phyloP scores from a whole-genome alignment of 2,329 filamentous ascomycete genomes.

The Ophiocordyceps polyrhachis-furcata region DNA sequence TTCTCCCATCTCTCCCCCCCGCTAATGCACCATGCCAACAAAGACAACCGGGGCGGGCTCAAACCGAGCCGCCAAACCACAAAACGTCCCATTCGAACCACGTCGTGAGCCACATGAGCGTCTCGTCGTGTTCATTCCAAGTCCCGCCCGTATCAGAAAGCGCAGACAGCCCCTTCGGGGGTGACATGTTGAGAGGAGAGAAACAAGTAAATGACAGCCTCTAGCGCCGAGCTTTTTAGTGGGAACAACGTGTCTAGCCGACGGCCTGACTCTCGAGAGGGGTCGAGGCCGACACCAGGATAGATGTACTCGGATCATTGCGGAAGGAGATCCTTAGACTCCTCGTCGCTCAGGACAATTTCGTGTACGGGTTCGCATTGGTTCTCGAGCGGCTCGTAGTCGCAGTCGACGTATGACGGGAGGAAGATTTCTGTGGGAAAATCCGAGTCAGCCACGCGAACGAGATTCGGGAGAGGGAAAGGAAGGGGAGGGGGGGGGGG shows the following conservation, averaged over 20 bases:
- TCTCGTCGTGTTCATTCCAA: background rate
- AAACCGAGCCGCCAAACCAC: background rate
- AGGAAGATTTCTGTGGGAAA: conserved; percentile 53
- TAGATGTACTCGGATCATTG: conserved; percentile 22
- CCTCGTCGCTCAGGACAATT: conserved; percentile 60
- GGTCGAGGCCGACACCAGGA: background rate
- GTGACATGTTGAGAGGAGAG: background rate
- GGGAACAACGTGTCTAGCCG: conserved; percentile 2
- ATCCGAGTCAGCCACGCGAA: conserved; percentile 1
- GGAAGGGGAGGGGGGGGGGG: no score
- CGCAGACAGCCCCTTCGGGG: background rate
- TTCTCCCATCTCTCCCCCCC: no score
- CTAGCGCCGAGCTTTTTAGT: conserved; percentile 2
- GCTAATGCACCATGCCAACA: no score
- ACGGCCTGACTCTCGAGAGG: background rate
- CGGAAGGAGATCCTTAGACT: conserved; percentile 49
- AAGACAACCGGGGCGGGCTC: no score
- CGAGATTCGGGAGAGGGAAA: no score
- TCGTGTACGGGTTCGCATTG: conserved; percentile 62
- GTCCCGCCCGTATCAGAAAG: background rate
- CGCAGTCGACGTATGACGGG: conserved; percentile 57
- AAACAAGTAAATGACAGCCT: background rate
- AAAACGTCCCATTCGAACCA: background rate
- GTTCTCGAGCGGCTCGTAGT: conserved; percentile 57
- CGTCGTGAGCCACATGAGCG: background rate